A percentile compares a stretch with the other conserved stretches of the same genome.
These are phyloP conservation scores for Geranium incanum DNA, from an alignment of 441 rosid genomes.

Conservation along the genomic window DNA sequence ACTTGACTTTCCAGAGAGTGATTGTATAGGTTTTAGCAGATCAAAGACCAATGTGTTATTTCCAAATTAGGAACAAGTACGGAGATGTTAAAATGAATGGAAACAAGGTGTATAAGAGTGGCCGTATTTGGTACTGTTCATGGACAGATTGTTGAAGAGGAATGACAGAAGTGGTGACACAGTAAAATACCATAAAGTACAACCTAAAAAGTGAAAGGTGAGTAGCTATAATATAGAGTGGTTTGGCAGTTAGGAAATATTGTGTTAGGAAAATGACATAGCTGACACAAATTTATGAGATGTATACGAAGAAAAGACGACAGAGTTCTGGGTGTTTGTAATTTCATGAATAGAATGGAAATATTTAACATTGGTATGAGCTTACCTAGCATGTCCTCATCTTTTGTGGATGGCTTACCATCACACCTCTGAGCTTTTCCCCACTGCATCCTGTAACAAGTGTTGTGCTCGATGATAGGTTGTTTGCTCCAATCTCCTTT, in stretches of 20 bases:
- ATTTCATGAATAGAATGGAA: neutral
- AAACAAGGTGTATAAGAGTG: neutral
- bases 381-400: constrained; percentile 73
- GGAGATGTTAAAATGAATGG: neutral
- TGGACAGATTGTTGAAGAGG: neutral
- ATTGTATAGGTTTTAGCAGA: neutral
- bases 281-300: neutral
- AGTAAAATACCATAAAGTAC: neutral
- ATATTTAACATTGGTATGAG: constrained; percentile 12
- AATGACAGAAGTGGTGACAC: neutral
- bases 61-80: neutral
- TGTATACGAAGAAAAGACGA: neutral
- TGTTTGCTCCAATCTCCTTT: constrained; percentile 84
- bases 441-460: constrained; percentile 99
- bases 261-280: neutral
- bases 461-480: constrained; percentile 92
- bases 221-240: neutral
- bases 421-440: constrained; percentile 88
- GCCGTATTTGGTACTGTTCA: neutral
- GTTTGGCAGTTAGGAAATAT: constrained; percentile 2
- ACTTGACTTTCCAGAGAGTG: neutral
- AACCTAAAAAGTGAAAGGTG: neutral
- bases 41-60: neutral
- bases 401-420: constrained; percentile 71
- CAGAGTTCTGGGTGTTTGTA: neutral